Base-by-base conservation (phyloP, 1,284 basidiomycete species). In the Microbotryum violaceum region DNA sequence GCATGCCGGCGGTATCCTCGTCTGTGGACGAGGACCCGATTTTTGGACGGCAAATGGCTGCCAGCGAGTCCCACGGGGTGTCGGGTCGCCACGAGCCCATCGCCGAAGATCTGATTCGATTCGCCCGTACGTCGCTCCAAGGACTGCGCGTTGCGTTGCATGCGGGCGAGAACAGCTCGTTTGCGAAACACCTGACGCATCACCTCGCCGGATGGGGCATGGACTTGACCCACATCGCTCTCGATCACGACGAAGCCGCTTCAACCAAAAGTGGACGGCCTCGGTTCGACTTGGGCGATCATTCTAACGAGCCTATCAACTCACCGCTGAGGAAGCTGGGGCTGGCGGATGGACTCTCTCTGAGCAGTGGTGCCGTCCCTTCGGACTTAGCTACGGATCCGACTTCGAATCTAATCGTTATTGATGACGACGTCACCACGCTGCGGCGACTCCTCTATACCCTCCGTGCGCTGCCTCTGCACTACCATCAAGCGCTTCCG, bases 181-280 rank as follows among this genome's bases (percentile, higher is more conserved):
- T 96, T 71, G 91, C 91, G 0, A 86, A 88, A 55, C 89, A 93
- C 74, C 79, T 97, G 29, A 91, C 90, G 44, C 87, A 85, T 68
- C 93, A 93, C 75, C 81, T 96, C 60, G 88, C 88, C n/a, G 83
- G 87, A 5, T 96, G 92, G 91, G 91, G 91, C 20, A 82, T 96
- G 82, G 89, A 94, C 70, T 86, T 96, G 50, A 86, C 83, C 56
- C 89, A 91, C 75, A 80, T 90, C 45, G 85, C 89, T 5, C 81
- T 75, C 31, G 76, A 77, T 47, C 70, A 71, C 7, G 74, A 74
- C 8, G 60, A 60, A n/a, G 25, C 52, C 12, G 44, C 47, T 6
- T 54, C 63, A 27, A 71, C 23, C 63, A 63, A 27, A 21, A 56
- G 54, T n/a, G 47, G 54, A 3, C 47, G 54, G 42, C 27, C 20